Evolutionary conservation across 1,284 basidiomycete genomes (phyloP), one percentile per base, ranked within the genome.

Genomic region (Pseudozyma hubeiensis): DNA sequence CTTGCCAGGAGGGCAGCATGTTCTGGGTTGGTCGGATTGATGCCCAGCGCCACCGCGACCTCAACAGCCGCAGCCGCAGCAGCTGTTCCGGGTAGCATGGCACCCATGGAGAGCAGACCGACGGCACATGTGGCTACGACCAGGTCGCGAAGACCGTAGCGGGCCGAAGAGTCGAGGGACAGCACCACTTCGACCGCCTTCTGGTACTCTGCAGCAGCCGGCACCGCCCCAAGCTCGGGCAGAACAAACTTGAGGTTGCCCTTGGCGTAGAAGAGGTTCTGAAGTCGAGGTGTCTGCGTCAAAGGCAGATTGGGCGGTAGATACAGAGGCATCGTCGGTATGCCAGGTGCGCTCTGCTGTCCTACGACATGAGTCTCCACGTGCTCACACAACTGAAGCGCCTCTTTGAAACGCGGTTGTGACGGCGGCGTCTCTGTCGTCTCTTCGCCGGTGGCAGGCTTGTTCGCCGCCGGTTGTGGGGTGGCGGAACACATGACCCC

Each of bases 191-290:
- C 81, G 24, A 86, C 67, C 4, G 85, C 85, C 52, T 84, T 85
- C 71, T 84, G 80, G 53, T 86, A 86, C 53, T 87, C 87, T 77
- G 49, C 76, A 65, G 66, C 60, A 62, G 80, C 71, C 16, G 77
- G 64, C 14, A 75, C 78, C 3, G 73, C 35, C 16, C 77, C 75
- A 6, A 77, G 45, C 8, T 77, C 67, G 3, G 69, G 70, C 39
- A 81, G 19, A 7, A 85, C 83, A 37, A 83, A 81, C 41, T 84
- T 84, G 19, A 87, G 75, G 59, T 86, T 87, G 13, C 85, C 87
- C 63, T 85, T 85, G 33, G 86, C 86, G 69, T 86, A 86, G 50
- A 87, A 85, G n/a, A 87, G 67, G 64, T 86, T 86, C 64, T 87
- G 86, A 1, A 87, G 70, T 1, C 86, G 84, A 50, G 86, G 85